Evolutionary conservation across 2,329 filamentous ascomycete genomes (phyloP), one percentile per base, ranked within the genome.

Genomic region (Penicillium sp.): DNA sequence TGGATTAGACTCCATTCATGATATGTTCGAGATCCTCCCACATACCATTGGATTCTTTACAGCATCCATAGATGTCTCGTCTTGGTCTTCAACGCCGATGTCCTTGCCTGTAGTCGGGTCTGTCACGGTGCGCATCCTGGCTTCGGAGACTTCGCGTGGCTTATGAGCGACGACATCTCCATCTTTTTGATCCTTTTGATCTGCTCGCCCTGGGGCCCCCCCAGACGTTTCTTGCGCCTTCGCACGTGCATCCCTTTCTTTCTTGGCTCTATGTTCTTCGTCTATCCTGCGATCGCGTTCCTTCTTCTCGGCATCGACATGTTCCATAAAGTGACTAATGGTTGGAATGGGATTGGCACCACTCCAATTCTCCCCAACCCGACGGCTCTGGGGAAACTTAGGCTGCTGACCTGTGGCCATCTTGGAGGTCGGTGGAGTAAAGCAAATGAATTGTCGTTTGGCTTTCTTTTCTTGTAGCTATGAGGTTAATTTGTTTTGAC

Each of bases 91-190:
- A 61, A 97, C 96, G 62, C 89, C 84, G 21, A 97, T 89, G 63
- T 96, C 83, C 51, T 86, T 89, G 21, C 92, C 92, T 0, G 93
- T 97, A 0, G 91, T 90, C 0, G 93, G 93, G 72, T 97, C 93
- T 1, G 89, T 91, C 44, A 96, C 93, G 3, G 70, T 78, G 64
- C 87, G 83, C 61, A 82, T 76, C 55, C 80, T 77, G 9, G 76
- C 75, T 54, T 71, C 68, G 17, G 75, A 69, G n/a, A 73, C 69
- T 54, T 78, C 72, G 49, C 78, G 75, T 49, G 79, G 75, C 63
- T 80, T 68, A 68, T 86, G 82, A 44, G 80, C 77, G 49, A 78
- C 76, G 21, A 66, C 67, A 35, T 71, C 67, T 41, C 76, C 72
- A 59, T 86, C 81, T 13, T 80, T 77, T 38, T 74, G 69, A 19